Evolutionary conservation across 2,329 filamentous ascomycete genomes (phyloP).

Genomic region (Diaporthe sp.): DNA sequence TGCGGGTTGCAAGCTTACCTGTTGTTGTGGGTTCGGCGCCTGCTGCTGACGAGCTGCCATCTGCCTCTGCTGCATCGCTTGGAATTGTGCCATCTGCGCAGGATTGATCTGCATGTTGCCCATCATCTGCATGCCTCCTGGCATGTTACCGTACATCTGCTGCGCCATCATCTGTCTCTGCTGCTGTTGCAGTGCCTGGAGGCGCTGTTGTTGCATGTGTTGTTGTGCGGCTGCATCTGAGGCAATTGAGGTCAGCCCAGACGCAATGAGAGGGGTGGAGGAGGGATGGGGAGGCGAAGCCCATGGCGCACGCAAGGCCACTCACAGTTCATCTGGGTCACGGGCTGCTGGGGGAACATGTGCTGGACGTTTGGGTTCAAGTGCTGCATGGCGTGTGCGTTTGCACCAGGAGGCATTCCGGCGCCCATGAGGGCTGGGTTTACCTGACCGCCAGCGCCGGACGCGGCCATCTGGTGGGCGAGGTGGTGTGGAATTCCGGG

Average conservation of each 20-base stretch:
- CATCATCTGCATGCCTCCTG: conserved; percentile 64
- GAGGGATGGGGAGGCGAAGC: background rate
- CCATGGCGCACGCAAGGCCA: conserved; percentile 39
- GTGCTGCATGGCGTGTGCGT: conserved; percentile 79
- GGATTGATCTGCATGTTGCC: conserved; percentile 58
- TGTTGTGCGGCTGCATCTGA: conserved; percentile 47
- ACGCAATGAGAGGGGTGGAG: background rate
- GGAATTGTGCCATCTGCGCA: conserved; percentile 50
- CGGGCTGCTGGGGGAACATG: conserved; percentile 69
- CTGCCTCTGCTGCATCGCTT: conserved; percentile 44
- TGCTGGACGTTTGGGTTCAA: conserved; percentile 73
- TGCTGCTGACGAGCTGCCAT: conserved; percentile 39
- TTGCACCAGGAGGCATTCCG: conserved; percentile 78
- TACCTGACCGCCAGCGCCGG: conserved; percentile 78
- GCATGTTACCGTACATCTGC: conserved; percentile 64
- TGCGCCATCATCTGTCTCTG: conserved; percentile 67
- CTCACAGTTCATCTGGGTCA: conserved; percentile 53
- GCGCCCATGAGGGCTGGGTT: conserved; percentile 79
- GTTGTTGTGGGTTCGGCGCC: conserved; percentile 39
- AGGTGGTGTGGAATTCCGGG: conserved; percentile 77
- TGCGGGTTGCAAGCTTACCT: conserved; percentile 43
- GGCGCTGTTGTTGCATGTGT: conserved; percentile 67
- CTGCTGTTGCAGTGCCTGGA: conserved; percentile 64
- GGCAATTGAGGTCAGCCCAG: conserved; percentile 43
- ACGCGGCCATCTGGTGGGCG: conserved; percentile 76